Evolutionary conservation across 2,329 filamentous ascomycete genomes (phyloP), one percentile per base, ranked within the genome.

Genomic region (Ophiostoma fasciatum): DNA sequence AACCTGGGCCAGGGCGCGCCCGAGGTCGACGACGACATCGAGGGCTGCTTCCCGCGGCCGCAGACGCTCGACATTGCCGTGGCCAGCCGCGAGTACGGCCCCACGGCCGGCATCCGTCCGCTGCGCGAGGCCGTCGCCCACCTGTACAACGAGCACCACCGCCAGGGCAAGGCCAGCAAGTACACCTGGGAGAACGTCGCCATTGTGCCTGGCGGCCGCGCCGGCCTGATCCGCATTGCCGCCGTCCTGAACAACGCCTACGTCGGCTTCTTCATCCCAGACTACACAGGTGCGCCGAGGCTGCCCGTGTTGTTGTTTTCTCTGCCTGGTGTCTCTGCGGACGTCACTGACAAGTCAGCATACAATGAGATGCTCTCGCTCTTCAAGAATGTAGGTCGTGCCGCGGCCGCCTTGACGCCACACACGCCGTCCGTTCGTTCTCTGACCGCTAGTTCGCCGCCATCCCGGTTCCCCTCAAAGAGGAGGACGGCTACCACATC

Each of bases 181-280:
- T 96, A 96, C 57, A 92, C 82, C 6, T 94, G 83, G 81, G 88
- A 96, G 65, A 96, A 96, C 56, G 88, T 94, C 14, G 87, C 82
- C 55, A 93, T 96, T 54, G 88, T 96, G 4, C 88, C 88, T 31
- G 87, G 87, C 56, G 88, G 88, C 27, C 75, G 88, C 49, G 88
- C 88, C 23, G 88, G 88, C 33, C 64, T 96, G 59, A 94, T 94
- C 55, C 75, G 88, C 48, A 94, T 96, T 54, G 88, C 88, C 15
- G 88, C 88, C 35, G 85, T 96, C 6, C 62, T 96, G 48, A 88
- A 88, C 45, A 93, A 93, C 56, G 78, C 85, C 37, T 93, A 93
- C 52, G 67, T 94, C 44, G 83, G 80, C 28, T 94, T 94, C 69
- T 94, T 93, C 60, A 82, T 93, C 53, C 83, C 83, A 31, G 82